Percentiles rank a stretch among this genome's conserved stretches.
These are phyloP conservation scores for Oenanthe sinensis DNA, from an alignment of 129 eudicot species.

Conservation along the genomic window DNA sequence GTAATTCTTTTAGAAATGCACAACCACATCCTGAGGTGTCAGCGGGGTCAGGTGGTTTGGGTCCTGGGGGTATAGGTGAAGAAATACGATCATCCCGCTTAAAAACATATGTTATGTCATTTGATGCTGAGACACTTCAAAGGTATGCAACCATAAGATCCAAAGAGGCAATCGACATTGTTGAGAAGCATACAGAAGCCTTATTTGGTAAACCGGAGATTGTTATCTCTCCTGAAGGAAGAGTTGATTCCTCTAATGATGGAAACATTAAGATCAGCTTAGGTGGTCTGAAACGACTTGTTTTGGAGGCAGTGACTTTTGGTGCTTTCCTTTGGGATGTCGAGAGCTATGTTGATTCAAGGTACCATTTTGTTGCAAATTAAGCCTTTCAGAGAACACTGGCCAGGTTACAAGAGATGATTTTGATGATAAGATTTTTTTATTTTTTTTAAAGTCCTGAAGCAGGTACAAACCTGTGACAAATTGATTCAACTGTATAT, in stretches of 20 bases:
- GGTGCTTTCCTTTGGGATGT: slow-evolving; percentile 98
- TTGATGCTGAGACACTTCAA: slow-evolving; percentile 88
- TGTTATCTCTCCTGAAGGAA: slow-evolving; percentile 63
- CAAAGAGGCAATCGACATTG: slow-evolving; percentile 66
- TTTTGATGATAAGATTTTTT: neutral
- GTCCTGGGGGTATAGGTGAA: slow-evolving; percentile 37
- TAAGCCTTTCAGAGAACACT: slow-evolving; percentile 23
- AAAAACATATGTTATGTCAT: slow-evolving; percentile 73
- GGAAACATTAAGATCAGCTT: slow-evolving; percentile 73
- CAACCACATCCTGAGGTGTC: slow-evolving; percentile 59
- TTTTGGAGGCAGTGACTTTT: slow-evolving; percentile 91
- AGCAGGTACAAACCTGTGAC: neutral
- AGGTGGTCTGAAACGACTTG: slow-evolving; percentile 71
- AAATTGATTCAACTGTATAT: slow-evolving; percentile 8
- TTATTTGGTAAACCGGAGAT: slow-evolving; percentile 92
- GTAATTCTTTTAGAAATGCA: slow-evolving; percentile 6
- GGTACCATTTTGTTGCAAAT: slow-evolving; percentile 65
- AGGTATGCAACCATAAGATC: slow-evolving; percentile 79
- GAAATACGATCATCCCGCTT: slow-evolving; percentile 57
- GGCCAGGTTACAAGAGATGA: neutral
- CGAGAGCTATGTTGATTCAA: slow-evolving; percentile 80
- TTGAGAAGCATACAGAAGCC: slow-evolving; percentile 95
- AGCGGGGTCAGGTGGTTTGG: slow-evolving; percentile 38
- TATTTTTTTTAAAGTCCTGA: neutral
- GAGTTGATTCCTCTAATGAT: slow-evolving; percentile 65